Base-by-base conservation (phyloP, 129 eudicot genomes). In the Chrysanthemum makinoi region DNA sequence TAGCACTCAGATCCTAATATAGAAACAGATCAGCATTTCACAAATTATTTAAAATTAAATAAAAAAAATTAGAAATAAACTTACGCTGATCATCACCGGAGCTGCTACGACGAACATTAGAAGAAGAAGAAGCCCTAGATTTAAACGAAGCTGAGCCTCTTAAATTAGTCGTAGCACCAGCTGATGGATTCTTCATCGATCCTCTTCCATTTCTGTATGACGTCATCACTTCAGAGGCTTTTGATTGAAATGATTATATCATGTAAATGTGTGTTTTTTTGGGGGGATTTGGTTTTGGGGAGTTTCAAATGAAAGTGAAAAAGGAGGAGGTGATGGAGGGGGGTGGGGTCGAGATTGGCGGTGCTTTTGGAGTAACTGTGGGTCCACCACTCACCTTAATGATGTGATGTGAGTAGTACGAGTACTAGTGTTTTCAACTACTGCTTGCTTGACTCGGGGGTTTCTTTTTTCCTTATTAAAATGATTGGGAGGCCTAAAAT, bases 101-200 rank as follows among this genome's bases (percentile, higher is more conserved):
- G 69, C 80, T 80, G 61, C 84, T 75, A 47, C 94, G 96, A 49
- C 96, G 96, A 14, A 66, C 88, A 61, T 81, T 81, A 39, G 64
- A 44, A 12, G 66, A 26, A 12, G 66, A 11, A 13, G 17, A 22
- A 13, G 64, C 28, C 52, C 20, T 62, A 7, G 89, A 81, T 75
- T 90, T 87, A 47, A 85, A 85, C 2, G 91, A 85, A 72, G 83
- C 81, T 16, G 95, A 85, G 14, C 82, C 63, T 51, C 91, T 78
- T 11, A 83, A 73, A 62, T 50, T 24, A 10, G 77, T 19, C 26
- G 68, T 17, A 60, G 69, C 68, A n/a, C 74, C 69, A 4, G 56
- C 16, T 13, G 28, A 46, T 49, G 46, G 52, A 28, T 3, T 28
- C 74, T 80, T 83, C 66, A 80, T 53, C 8, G 81, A 48, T 3